A percentile compares a stretch with the other conserved stretches of the same genome.
Conservation (phyloP, 345 rosid genomes). For the Geranium brycei region DNA sequence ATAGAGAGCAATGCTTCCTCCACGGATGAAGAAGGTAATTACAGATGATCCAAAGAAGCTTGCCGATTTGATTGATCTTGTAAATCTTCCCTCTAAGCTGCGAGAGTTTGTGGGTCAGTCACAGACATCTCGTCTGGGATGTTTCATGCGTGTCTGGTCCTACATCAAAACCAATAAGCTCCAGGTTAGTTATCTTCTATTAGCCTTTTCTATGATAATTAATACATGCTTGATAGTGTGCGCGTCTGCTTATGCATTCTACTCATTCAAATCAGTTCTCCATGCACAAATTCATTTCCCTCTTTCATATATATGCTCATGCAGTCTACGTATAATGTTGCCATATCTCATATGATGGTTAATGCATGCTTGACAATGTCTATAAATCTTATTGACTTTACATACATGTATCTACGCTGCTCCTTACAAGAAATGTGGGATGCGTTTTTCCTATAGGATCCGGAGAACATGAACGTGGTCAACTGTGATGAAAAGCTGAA, state of each 20-base stretch:
- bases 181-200: conserved; percentile 30
- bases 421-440: background rate
- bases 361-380: background rate
- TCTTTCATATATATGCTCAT: too few species aligned
- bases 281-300: too few species aligned
- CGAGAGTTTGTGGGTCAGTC: conserved; percentile 87
- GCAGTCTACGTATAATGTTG: too few species aligned
- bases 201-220: too few species aligned
- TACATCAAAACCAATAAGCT: conserved; percentile 81
- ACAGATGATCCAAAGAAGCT: conserved; percentile 75
- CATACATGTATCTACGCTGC: background rate
- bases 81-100: conserved; percentile 70
- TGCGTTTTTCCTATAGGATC: conserved; percentile 29
- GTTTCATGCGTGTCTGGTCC: conserved; percentile 83
- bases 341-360: too few species aligned
- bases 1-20: conserved; percentile 40
- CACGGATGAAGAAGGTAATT: conserved; percentile 50
- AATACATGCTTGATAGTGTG: too few species aligned
- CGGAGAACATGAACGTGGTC: conserved; percentile 59
- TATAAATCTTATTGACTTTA: background rate
- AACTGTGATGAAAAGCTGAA: conserved; percentile 55
- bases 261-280: too few species aligned
- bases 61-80: conserved; percentile 71
- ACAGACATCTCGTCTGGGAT: conserved; percentile 75
- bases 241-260: too few species aligned